Percentiles rank a stretch among this genome's conserved stretches.
Conservation (phyloP, 73 alveolate genomes). For the Strombidium stylifer region DNA sequence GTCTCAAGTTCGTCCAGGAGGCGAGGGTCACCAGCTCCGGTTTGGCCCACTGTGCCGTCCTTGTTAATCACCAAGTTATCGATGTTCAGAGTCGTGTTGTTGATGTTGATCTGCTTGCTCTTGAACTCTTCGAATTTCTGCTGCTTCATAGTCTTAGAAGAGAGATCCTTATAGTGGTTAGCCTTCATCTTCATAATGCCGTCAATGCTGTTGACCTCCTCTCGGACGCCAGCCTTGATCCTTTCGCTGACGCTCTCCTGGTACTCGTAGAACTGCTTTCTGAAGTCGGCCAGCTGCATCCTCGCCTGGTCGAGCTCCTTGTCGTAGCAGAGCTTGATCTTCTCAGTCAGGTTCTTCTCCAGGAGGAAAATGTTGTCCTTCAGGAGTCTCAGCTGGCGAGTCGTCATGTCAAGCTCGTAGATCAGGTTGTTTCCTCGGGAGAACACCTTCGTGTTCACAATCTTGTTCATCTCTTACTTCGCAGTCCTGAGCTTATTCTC, state of each 20-base stretch:
- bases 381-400: slow-evolving; percentile 26
- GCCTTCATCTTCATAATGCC: slow-evolving; percentile 38
- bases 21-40: neutral
- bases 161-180: slow-evolving; percentile 19
- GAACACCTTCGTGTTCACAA: slow-evolving; percentile 25
- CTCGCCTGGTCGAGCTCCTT: slow-evolving; percentile 4
- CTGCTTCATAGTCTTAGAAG: neutral
- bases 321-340: slow-evolving; percentile 6
- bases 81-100: slow-evolving; percentile 21
- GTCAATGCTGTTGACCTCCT: slow-evolving; percentile 20
- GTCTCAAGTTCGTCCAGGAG: slow-evolving; percentile 5
- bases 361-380: slow-evolving; percentile 17
- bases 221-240: slow-evolving; percentile 40
- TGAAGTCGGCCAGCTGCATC: slow-evolving; percentile 21
- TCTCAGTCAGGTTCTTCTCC: slow-evolving; percentile 29
- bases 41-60: no score
- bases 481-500: slow-evolving; percentile 26
- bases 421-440: slow-evolving; percentile 30
- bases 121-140: neutral
- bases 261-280: slow-evolving; percentile 17
- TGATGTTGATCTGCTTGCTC: neutral
- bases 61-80: slow-evolving; percentile 7
- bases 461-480: slow-evolving; percentile 25
- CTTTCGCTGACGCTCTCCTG: neutral
- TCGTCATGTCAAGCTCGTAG: slow-evolving; percentile 30